These are phyloP conservation scores for Medicago arabica DNA, from an alignment of 306 rosid species.

Conservation along the genomic window DNA sequence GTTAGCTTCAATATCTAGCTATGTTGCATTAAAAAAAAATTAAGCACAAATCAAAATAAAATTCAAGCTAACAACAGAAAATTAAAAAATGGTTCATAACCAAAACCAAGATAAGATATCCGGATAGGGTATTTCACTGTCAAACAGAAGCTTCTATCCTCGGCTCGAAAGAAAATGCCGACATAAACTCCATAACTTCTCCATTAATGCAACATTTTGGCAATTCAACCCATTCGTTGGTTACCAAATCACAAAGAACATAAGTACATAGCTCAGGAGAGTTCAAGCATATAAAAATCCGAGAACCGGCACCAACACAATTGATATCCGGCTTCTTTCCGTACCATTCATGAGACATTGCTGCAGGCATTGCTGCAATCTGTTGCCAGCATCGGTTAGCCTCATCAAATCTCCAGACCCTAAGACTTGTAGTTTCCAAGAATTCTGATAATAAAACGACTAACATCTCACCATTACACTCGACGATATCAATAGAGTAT, in stretches of 20 bases:
- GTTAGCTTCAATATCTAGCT: slow-evolving; percentile 45
- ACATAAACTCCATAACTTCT: slow-evolving; percentile 77
- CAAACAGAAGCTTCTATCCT: slow-evolving; percentile 84
- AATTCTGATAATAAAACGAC: slow-evolving; percentile 85
- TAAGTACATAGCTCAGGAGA: slow-evolving; percentile 65
- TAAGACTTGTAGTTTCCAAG: slow-evolving; percentile 76
- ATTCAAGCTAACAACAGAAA: slow-evolving; percentile 28
- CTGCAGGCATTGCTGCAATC: slow-evolving; percentile 83
- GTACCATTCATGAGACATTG: slow-evolving; percentile 89
- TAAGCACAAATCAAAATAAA: slow-evolving; percentile 35
- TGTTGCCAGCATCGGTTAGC: slow-evolving; percentile 70
- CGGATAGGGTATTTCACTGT: slow-evolving; percentile 12
- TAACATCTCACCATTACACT: slow-evolving; percentile 74
- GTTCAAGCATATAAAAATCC: slow-evolving; percentile 78
- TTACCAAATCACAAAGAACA: slow-evolving; percentile 63
- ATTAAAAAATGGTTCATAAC: slow-evolving; percentile 20
- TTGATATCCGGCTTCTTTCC: slow-evolving; percentile 91
- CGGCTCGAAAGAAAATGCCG: slow-evolving; percentile 90
- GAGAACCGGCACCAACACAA: slow-evolving; percentile 80
- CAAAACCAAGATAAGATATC: slow-evolving; percentile 16
- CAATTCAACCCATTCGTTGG: slow-evolving; percentile 75
- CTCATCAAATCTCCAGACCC: slow-evolving; percentile 80
- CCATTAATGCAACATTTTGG: slow-evolving; percentile 75
- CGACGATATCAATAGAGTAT: slow-evolving; percentile 89
- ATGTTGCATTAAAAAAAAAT: slow-evolving; percentile 43